Evolutionary conservation across 1,284 basidiomycete genomes (phyloP), one percentile per base, ranked within the genome.

Genomic region (Fomitopsis schrenkii): DNA sequence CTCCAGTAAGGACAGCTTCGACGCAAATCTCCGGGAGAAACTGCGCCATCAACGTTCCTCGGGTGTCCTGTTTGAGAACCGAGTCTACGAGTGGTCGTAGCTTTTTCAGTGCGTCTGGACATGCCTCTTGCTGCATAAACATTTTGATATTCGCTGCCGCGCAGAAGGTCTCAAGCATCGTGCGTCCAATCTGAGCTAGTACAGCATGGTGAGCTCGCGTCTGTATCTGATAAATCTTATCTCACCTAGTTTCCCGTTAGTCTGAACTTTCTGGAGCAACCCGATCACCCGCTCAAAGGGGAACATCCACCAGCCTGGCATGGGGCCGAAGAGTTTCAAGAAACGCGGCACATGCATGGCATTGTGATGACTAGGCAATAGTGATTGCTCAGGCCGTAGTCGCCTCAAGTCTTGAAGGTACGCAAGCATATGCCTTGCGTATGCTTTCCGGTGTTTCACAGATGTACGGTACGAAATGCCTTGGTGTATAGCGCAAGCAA

Each of bases 271-370:
- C 61, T 76, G 72, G 2, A 76, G 33, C 10, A 45, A 30, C 3
- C 44, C 36, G 2, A 48, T 48, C n/a, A 74, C 72, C 6, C 65
- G 60, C 59, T 77, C 72, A 59, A 71, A 73, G 1, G 66, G 64
- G 61, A 71, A 74, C 7, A 63, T 63, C 69, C 71, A 73, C 70
- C 68, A 72, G 0, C 66, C 64, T 46, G 69, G 69, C 17, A 72
- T 60, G 19, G 76, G 75, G 8, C 76, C 75, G 63, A 72, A 75
- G 2, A 57, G 59, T 4, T 58, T 35, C n/a, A 77, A 64, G 33
- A 72, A 69, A 9, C 75, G 67, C 3, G 64, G 54, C 17, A 77
- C 63, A 59, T 77, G 75, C n/a, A 77, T 64, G 0, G 72, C 70
- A 26, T 68, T 62, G 58, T 77, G 74, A 36, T 36, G 35, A 36